These are phyloP conservation scores for Incumbomyces lentus DNA, from an alignment of 2,329 filamentous ascomycete species.

Conservation along the genomic window DNA sequence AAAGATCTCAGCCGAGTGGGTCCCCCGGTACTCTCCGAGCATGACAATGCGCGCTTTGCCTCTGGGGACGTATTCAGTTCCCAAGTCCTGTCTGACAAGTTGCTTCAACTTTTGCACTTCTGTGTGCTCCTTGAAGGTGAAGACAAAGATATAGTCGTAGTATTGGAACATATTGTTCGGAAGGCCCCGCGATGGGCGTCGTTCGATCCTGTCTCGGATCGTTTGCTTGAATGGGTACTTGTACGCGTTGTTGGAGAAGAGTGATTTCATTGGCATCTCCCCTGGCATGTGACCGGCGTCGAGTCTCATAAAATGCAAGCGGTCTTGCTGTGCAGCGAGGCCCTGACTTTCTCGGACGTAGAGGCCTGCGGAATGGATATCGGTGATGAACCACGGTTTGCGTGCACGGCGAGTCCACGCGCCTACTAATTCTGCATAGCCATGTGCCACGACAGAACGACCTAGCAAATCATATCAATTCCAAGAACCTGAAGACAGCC, in stretches of 20 bases:
- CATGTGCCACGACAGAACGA: neutral
- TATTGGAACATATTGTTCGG: neutral
- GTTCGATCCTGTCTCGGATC: neutral
- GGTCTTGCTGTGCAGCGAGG: too few relatives aligned
- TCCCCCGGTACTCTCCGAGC: neutral
- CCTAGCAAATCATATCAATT: neutral
- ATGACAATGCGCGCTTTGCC: neutral
- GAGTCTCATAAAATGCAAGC: too few relatives aligned
- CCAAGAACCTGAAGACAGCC: too few relatives aligned
- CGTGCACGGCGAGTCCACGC: neutral
- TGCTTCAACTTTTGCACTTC: neutral
- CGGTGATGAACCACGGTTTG: neutral
- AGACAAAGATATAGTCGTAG: neutral
- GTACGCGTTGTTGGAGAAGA: neutral
- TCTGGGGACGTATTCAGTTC: neutral
- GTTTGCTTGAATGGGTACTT: neutral
- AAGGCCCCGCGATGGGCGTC: neutral
- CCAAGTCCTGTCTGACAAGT: neutral
- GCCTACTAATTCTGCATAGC: neutral
- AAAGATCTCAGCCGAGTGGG: neutral
- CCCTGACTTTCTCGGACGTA: neutral
- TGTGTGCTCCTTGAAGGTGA: neutral
- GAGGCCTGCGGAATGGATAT: neutral
- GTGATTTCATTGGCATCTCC: too few relatives aligned
- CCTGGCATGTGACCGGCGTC: too few relatives aligned